Percentiles rank a stretch among this genome's conserved stretches.
phyloP scores from a whole-genome alignment of 768 basidiomycete genomes.

The Hortiboletus campestris region DNA sequence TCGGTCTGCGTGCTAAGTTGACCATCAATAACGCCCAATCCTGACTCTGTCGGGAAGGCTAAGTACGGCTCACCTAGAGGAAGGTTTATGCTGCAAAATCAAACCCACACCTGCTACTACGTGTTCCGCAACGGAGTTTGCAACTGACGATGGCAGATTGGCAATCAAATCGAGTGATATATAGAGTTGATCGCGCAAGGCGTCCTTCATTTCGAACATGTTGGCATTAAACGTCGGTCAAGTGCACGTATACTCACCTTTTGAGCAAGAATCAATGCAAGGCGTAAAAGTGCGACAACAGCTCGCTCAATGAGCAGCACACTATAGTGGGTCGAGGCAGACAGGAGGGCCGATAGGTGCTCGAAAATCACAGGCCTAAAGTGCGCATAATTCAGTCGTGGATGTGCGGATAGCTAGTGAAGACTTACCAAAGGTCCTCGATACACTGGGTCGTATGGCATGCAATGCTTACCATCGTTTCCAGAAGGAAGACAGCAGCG shows the following conservation, averaged over 20 bases:
- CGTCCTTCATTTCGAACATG: slow-evolving; percentile 45
- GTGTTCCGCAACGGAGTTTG: slow-evolving; percentile 87
- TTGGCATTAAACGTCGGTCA: neutral
- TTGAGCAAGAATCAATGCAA: slow-evolving; percentile 81
- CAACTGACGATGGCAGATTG: slow-evolving; percentile 70
- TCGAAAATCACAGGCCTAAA: slow-evolving; percentile 92
- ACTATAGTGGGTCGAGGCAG: slow-evolving; percentile 77
- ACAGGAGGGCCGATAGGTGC: slow-evolving; percentile 80
- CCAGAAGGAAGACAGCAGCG: slow-evolving; percentile 89
- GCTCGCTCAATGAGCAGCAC: slow-evolving; percentile 91
- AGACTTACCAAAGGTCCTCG: slow-evolving; percentile 81
- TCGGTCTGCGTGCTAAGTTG: slow-evolving; percentile 79
- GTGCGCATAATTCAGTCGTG: neutral
- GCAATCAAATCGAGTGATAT: slow-evolving; percentile 89
- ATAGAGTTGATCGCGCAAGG: slow-evolving; percentile 90
- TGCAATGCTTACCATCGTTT: slow-evolving; percentile 90
- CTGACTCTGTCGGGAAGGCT: neutral
- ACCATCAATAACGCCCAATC: slow-evolving; percentile 4
- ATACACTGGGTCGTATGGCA: slow-evolving; percentile 75
- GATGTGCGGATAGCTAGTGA: neutral
- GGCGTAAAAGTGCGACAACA: slow-evolving; percentile 80
- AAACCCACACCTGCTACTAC: slow-evolving; percentile 78
- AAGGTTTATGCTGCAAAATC: slow-evolving; percentile 72
- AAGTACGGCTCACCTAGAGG: slow-evolving; percentile 49
- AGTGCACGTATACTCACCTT: slow-evolving; percentile 47